A percentile compares a stretch with the other conserved stretches of the same genome.
Conservation (phyloP, 2,329 filamentous ascomycete species). For the Verticillium dahliae region DNA sequence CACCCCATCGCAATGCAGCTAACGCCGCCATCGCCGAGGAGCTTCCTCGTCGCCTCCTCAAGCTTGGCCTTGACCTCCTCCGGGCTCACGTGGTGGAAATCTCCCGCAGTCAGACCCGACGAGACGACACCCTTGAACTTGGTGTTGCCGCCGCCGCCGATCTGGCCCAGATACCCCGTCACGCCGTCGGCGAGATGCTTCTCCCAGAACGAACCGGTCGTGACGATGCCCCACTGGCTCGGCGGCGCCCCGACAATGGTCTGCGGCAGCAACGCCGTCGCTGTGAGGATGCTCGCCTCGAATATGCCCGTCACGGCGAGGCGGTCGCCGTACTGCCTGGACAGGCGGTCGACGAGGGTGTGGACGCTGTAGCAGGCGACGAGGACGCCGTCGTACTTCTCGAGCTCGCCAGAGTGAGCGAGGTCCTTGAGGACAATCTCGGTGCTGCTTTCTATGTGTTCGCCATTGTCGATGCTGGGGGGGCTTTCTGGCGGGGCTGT, state of each 20-base stretch:
- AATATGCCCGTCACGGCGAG: slow-evolving; percentile 74
- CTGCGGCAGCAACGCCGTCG: slow-evolving; percentile 45
- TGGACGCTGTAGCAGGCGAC: slow-evolving; percentile 88
- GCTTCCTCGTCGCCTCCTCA: slow-evolving; percentile 59
- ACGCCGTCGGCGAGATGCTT: slow-evolving; percentile 62
- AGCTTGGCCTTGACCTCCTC: slow-evolving; percentile 61
- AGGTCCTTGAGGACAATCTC: slow-evolving; percentile 50
- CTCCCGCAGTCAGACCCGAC: slow-evolving; percentile 71
- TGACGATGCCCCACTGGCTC: slow-evolving; percentile 76
- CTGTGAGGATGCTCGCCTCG: slow-evolving; percentile 68
- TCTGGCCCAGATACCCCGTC: slow-evolving; percentile 51
- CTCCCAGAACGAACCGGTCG: slow-evolving; percentile 82
- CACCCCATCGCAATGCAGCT: slow-evolving; percentile 77
- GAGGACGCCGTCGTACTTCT: slow-evolving; percentile 66
- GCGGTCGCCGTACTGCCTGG: slow-evolving; percentile 16
- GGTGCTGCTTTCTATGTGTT: slow-evolving; percentile 60
- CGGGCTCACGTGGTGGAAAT: slow-evolving; percentile 65
- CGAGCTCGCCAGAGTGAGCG: slow-evolving; percentile 24
- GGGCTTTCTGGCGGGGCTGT: slow-evolving; percentile 59
- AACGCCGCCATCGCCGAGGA: slow-evolving; percentile 53
- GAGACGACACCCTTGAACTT: slow-evolving; percentile 76
- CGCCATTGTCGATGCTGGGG: slow-evolving; percentile 69
- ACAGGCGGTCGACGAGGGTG: slow-evolving; percentile 60
- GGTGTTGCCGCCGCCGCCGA: slow-evolving; percentile 21
- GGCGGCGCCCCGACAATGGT: slow-evolving; percentile 12